Base-by-base conservation (phyloP, 352 stramenopile genomes). In the Thalassiosira mediterranea region DNA sequence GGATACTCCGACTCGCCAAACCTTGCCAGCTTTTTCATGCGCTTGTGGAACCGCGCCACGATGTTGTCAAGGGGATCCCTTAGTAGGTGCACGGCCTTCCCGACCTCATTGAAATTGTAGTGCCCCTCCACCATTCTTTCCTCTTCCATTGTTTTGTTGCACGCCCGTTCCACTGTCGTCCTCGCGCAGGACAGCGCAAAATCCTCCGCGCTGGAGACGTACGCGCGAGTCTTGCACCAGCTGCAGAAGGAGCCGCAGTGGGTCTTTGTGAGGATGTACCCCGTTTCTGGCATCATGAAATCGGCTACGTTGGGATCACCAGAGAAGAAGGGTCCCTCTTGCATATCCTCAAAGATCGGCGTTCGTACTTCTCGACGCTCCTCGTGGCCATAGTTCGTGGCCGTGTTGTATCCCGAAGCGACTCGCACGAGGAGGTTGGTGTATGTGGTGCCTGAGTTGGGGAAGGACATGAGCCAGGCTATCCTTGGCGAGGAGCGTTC, bases 351-450 rank as follows among this genome's bases (percentile, higher is more conserved):
- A 17, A 26, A 56, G 17, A 15, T 21, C 17, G 2, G 54, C 23
- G 3, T 46, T 61, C 3, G 7, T 23, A 54, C 21, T 72, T 40
- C 29, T 23, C n/a, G 52, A 26, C 53, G 58, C 44, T 28, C 61
- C 79, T 93, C 87, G 34, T 82, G 57, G 3, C 84, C 83, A 46
- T 93, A 93, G 54, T 91, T 93, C 7, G 84, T 86, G 0, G 84
- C 87, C 48, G 75, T 80, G 3, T 79, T 82, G 34, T 46, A 46
- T 61, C 86, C 84, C 1, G 76, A 79, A 0, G 75, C 66, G 37
- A 72, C n/a, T 29, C 79, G 58, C 1, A 90, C 65, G 49, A 89
- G 64, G 0, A 73, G 76, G 34, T 83, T 84, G 0, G 87, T 93
- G 52, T 83, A 93, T 4, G 76, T 88, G 11, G 87, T 93, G 26